Base-by-base conservation (phyloP, 2,329 filamentous ascomycete species). In the Aplosporella prunicola region DNA sequence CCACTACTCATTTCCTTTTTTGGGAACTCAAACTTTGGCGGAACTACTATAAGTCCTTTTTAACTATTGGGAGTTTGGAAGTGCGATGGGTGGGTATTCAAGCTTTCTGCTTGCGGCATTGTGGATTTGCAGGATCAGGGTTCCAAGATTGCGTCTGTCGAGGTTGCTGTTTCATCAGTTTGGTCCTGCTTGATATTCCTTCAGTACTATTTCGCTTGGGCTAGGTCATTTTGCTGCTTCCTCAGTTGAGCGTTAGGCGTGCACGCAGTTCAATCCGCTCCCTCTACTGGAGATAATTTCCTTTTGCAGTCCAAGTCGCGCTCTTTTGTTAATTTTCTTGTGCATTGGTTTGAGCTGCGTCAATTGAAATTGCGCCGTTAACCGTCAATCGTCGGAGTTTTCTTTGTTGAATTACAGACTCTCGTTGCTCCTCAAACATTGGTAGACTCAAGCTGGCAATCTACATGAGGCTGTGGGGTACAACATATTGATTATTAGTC, bases 1-100 rank as follows among this genome's bases (percentile, higher is more conserved):
- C 8, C n/a, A 8, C 8, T 24, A 8, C 38, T 35, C 38, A 25
- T 40, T 24, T 29, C 31, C 32, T 32, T 15, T 35, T 40, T 40
- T 35, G 23, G 38, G 26, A 35, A 27, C 37, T 33, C 30, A n/a
- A n/a, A n/a, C n/a, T 33, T 32, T 39, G 30, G 37, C 30, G 23
- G 37, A 33, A 39, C 34, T n/a, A n/a, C n/a, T n/a, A n/a, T n/a
- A n/a, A n/a, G n/a, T n/a, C n/a, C n/a, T 25, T 39, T 34, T 28
- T 31, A 39, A 25, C 23, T 39, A 29, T 17, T 39, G 31, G 37
- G 37, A 29, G 37, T 39, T 39, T 29, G 30, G 31, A n/a, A n/a
- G n/a, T n/a, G n/a, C n/a, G n/a, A n/a, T n/a, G 37, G 30, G 30
- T 34, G n/a, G n/a, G n/a, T n/a, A n/a, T n/a, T n/a, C n/a, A n/a